Conservation (phyloP, 2,329 filamentous ascomycete genomes). For the Clonostachys chloroleuca region DNA sequence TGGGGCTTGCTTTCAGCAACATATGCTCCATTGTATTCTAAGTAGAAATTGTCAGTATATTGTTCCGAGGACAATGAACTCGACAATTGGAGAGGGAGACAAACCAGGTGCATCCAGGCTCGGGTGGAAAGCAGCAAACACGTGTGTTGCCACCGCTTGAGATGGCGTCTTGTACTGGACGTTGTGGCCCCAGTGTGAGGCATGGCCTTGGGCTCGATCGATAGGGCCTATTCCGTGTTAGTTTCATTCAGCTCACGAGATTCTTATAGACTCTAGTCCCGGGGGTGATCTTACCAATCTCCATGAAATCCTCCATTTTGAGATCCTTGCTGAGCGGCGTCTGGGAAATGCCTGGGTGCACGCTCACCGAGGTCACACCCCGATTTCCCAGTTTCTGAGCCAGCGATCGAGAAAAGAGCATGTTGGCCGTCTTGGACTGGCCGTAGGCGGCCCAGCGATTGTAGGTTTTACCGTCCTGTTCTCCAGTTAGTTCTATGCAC, state of each 20-base stretch:
- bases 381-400: conserved; percentile 1
- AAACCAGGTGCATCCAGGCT: background rate
- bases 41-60: too few relatives aligned
- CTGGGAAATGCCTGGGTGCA: conserved; percentile 1
- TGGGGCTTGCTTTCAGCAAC: conserved; percentile 9
- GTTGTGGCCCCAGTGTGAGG: background rate
- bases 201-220: too few relatives aligned
- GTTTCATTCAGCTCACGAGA: too few relatives aligned
- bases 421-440: conserved; percentile 17
- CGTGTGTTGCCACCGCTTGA: background rate
- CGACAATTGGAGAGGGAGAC: too few relatives aligned
- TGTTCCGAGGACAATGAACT: too few relatives aligned
- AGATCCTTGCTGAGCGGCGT: too few relatives aligned
- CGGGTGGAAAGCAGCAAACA: conserved; percentile 1
- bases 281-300: too few relatives aligned
- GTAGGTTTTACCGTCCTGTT: background rate
- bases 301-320: too few relatives aligned
- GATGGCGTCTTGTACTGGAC: background rate
- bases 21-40: conserved; percentile 13
- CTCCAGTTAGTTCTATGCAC: background rate
- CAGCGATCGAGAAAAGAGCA: conserved; percentile 10
- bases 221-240: too few relatives aligned
- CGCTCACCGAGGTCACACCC: conserved; percentile 1
- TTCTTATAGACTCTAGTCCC: too few relatives aligned
- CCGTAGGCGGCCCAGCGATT: conserved; percentile 10